Base-by-base conservation (phyloP, 2,329 filamentous ascomycete genomes). In the Sclerotinia sclerotiorum region DNA sequence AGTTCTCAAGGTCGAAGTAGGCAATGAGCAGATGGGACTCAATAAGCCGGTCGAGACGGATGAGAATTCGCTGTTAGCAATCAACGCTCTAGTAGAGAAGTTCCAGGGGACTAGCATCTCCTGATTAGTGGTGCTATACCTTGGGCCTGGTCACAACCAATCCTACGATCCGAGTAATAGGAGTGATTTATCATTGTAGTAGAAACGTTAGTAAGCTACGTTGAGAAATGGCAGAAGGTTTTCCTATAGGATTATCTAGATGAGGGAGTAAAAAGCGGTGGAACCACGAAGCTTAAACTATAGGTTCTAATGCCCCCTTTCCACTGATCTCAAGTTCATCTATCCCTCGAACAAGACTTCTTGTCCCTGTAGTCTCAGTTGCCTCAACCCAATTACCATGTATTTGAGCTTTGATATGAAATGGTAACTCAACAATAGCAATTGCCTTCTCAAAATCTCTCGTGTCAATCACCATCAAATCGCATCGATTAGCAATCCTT, bases 381-480 rank as follows among this genome's bases (percentile, higher is more conserved):
- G 57, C 58, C 21, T 56, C 66, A 60, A 76, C 74, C 74, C 74
- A 79, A 69, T 78, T 79, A 0, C 78, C 77, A 61, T 73, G 63
- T 64, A 70, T 24, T 49, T 67, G 62, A 19, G 48, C 44, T 32
- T 64, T 66, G 11, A 70, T 77, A 39, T 73, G 73, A 57, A 79
- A 73, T 1, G 78, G 78, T 27, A 79, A 58, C 35, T 74, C 66
- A 7, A 78, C 72, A 10, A 77, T 70, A 1, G 77, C 77, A 35
- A 76, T 32, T 0, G 77, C 80, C 0, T 80, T 75, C 39, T 74
- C 70, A 8, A 71, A 69, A 29, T 78, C 71, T 39, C 74, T 71
- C 39, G 70, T 69, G 8, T 76, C 75, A 48, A 84, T 75, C 5
- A 83, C 77, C 74, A 77, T 15, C 77, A 70, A 19, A 75, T 74